Percentiles rank a stretch among this genome's conserved stretches.
Evolutionary conservation across 768 basidiomycete genomes (phyloP).

Genomic region (Lentinula detonsa): DNA sequence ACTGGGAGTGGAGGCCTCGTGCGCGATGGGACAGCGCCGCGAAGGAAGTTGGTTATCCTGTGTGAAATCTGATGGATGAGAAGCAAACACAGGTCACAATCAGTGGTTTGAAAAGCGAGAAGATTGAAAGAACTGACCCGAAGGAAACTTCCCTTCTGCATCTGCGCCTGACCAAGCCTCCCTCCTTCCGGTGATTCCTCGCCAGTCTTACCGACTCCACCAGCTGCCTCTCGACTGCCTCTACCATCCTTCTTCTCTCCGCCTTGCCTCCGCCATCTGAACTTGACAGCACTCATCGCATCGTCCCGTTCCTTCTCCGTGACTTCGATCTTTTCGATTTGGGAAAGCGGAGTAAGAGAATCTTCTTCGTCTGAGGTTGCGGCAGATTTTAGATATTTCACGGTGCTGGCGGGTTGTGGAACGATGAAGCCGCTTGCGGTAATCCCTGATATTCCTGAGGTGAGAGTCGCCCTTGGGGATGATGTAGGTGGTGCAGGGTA

Average conservation of each 20-base stretch:
- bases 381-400: not conserved
- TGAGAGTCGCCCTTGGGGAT: not conserved
- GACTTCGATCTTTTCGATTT: slow-evolving; percentile 33
- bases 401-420: not conserved
- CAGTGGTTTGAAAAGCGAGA: not conserved
- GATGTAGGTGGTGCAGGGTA: not conserved
- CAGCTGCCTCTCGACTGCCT: not conserved
- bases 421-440: not conserved
- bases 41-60: not conserved
- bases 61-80: not conserved
- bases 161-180: not conserved
- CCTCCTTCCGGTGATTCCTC: not conserved
- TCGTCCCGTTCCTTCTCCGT: slow-evolving; percentile 72
- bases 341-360: not conserved
- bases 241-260: slow-evolving; percentile 27
- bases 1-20: not conserved
- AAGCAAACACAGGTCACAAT: not conserved
- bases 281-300: slow-evolving; percentile 63
- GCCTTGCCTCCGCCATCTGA: slow-evolving; percentile 40
- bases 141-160: not conserved
- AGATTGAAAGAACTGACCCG: not conserved
- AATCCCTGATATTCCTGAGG: not conserved
- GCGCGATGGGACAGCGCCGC: not conserved
- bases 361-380: slow-evolving; percentile 12
- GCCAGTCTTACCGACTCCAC: not conserved